These are phyloP conservation scores for Geranomyces variabilis DNA, from an alignment of 192 early-diverging fungal genomes.

Conservation along the genomic window DNA sequence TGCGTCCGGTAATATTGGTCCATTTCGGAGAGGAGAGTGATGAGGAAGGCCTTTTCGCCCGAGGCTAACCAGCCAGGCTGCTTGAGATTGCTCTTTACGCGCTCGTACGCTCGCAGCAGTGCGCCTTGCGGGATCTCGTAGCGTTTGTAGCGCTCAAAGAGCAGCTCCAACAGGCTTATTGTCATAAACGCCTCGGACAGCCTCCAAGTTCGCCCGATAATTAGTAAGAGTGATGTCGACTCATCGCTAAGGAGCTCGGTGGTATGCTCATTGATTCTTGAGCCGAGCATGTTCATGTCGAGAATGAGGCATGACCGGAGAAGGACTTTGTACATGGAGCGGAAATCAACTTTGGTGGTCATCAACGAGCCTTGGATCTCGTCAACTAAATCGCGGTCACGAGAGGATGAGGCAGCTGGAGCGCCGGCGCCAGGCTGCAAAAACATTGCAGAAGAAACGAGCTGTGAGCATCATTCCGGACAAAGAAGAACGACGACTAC, in stretches of 20 bases:
- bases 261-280: conserved; percentile 42
- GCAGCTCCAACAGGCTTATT: conserved; percentile 47
- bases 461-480: neutral
- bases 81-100: conserved; percentile 47
- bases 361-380: conserved; percentile 11
- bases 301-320: conserved; percentile 47
- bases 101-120: conserved; percentile 49
- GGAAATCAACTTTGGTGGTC: conserved; percentile 40
- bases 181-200: conserved; percentile 52
- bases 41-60: conserved; percentile 44
- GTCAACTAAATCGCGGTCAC: too few relatives aligned
- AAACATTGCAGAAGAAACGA: too few relatives aligned
- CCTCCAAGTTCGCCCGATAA: conserved; percentile 44
- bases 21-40: conserved; percentile 54
- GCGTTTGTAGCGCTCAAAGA: conserved; percentile 54
- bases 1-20: conserved; percentile 50
- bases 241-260: conserved; percentile 50
- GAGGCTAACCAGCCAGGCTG: conserved; percentile 41
- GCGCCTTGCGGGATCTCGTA: conserved; percentile 48
- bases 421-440: neutral
- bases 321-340: conserved; percentile 47
- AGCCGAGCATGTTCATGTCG: conserved; percentile 47
- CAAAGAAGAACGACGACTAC: too few relatives aligned
- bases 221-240: conserved; percentile 42
- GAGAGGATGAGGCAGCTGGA: too few relatives aligned